Conservation (phyloP, 305 asterid genomes). For the Plantago lanceolata region DNA sequence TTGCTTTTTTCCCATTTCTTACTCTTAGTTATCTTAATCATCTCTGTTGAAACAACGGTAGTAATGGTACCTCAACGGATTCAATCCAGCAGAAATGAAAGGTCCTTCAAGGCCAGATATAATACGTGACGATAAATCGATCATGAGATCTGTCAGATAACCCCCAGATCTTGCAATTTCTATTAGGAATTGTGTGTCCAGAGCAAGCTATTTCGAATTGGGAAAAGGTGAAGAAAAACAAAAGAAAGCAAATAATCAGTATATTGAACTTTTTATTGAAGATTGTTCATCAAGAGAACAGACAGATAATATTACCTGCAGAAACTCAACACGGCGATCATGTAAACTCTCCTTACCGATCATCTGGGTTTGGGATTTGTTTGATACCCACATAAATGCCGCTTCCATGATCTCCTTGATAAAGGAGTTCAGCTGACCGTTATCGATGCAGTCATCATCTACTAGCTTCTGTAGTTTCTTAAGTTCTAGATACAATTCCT, state of each 20-base stretch:
- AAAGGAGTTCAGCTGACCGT: slow-evolving; percentile 43
- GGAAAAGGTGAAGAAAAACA: background rate
- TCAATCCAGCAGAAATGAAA: slow-evolving; percentile 34
- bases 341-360: slow-evolving; percentile 26
- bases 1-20: no score
- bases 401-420: slow-evolving; percentile 46
- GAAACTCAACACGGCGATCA: slow-evolving; percentile 28
- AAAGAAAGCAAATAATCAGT: background rate
- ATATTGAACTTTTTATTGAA: background rate
- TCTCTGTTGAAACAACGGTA: background rate
- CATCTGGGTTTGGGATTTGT: slow-evolving; percentile 30
- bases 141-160: slow-evolving; percentile 38
- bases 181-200: slow-evolving; percentile 61
- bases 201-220: slow-evolving; percentile 34
- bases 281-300: background rate
- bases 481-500: slow-evolving; percentile 62
- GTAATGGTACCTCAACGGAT: slow-evolving; percentile 42
- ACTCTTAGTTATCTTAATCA: no score
- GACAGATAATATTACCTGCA: slow-evolving; percentile 45
- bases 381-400: slow-evolving; percentile 37
- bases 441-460: slow-evolving; percentile 42
- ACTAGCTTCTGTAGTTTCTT: slow-evolving; percentile 52
- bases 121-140: slow-evolving; percentile 24
- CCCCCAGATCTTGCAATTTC: slow-evolving; percentile 58
- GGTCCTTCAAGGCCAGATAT: slow-evolving; percentile 32